Evolutionary conservation across 208 protist species (phyloP).

Genomic region (Balamuthia mandrillaris): DNA sequence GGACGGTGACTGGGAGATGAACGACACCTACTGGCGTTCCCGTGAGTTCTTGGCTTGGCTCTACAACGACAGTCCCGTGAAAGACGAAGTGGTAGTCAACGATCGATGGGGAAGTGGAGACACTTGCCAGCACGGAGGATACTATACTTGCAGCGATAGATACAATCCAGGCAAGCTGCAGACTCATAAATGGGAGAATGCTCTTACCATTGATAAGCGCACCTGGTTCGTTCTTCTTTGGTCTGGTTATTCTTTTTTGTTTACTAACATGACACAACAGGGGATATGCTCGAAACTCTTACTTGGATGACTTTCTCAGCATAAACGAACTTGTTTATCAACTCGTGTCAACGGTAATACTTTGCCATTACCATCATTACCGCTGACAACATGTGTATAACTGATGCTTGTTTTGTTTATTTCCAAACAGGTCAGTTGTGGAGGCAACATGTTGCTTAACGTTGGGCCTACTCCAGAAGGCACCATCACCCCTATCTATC

Average conservation of each 20-base stretch:
- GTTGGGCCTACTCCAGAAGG: conserved; percentile 53
- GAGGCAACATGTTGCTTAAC: conserved; percentile 56
- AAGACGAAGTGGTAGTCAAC: background rate
- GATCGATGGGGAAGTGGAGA: background rate
- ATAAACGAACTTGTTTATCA: background rate
- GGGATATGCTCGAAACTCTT: conserved; percentile 42
- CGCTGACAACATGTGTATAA: too few relatives aligned
- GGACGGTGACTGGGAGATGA: background rate
- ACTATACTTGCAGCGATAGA: conserved; percentile 17
- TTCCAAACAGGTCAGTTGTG: too few relatives aligned
- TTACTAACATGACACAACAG: background rate
- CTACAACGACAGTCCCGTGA: background rate
- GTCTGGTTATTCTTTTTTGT: background rate
- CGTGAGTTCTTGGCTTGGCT: background rate
- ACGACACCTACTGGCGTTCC: background rate
- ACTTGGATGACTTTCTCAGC: background rate
- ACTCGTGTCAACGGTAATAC: conserved; percentile 29
- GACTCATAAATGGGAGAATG: background rate
- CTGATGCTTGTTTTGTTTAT: too few relatives aligned
- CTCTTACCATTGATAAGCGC: background rate
- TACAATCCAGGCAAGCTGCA: conserved; percentile 27
- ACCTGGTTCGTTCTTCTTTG: background rate
- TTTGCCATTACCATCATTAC: too few relatives aligned
- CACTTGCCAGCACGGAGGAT: conserved; percentile 34
- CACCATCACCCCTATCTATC: conserved; percentile 32